Percentiles rank a stretch among this genome's conserved stretches.
phyloP scores from a whole-genome alignment of 2,329 filamentous ascomycete species.

The Colletotrichum sp. region DNA sequence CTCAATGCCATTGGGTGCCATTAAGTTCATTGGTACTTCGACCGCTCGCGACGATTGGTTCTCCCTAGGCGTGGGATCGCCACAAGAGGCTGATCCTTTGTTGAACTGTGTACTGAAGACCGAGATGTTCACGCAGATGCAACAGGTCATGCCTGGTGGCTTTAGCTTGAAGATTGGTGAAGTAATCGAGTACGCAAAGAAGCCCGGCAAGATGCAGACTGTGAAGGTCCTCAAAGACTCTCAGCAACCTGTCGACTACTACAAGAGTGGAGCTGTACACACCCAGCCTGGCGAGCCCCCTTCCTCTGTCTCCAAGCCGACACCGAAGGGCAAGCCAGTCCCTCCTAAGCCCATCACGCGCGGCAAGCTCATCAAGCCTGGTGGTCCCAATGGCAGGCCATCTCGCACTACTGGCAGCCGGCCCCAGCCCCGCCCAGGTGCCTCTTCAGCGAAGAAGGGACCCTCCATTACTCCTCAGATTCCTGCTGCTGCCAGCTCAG shows the following conservation, averaged over 20 bases:
- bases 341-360: conserved; percentile 89
- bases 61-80: conserved; percentile 85
- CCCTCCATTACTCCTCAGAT: conserved; percentile 32
- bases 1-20: conserved; percentile 81
- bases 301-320: conserved; percentile 81
- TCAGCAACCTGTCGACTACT: conserved; percentile 76
- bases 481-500: conserved; percentile 32
- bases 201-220: conserved; percentile 87
- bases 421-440: conserved; percentile 47
- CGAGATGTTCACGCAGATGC: conserved; percentile 93
- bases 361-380: conserved; percentile 89
- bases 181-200: conserved; percentile 94
- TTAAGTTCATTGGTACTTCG: conserved; percentile 86
- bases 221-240: conserved; percentile 94
- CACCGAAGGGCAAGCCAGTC: conserved; percentile 85
- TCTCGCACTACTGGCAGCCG: conserved; percentile 68
- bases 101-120: conserved; percentile 96
- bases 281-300: conserved; percentile 84
- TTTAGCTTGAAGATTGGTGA: conserved; percentile 85
- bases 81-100: conserved; percentile 91
- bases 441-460: conserved; percentile 24
- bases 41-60: conserved; percentile 96
- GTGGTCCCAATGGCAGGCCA: conserved; percentile 82
- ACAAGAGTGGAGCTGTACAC: conserved; percentile 93
- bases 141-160: conserved; percentile 77